Evolutionary conservation across 176 grass and related monocot species (phyloP).

Genomic region (Zoysia japonica): DNA sequence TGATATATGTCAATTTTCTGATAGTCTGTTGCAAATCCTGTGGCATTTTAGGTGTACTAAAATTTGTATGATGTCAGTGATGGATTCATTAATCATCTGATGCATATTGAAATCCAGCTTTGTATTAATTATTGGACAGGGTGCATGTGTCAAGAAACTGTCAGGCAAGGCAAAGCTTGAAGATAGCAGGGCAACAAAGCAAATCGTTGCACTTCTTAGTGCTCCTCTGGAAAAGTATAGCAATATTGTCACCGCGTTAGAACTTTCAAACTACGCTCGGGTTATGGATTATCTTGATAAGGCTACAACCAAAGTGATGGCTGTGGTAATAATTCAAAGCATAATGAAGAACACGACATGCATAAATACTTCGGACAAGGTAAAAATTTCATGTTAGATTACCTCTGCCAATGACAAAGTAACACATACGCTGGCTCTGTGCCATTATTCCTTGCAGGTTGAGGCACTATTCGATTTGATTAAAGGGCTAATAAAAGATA

Average conservation of each 20-base stretch:
- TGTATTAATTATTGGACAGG: slow-evolving; percentile 57
- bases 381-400: slow-evolving; percentile 47
- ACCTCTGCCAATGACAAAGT: background rate
- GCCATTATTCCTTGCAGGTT: slow-evolving; percentile 58
- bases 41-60: background rate
- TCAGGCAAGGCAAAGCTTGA: slow-evolving; percentile 90
- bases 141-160: slow-evolving; percentile 98
- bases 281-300: slow-evolving; percentile 99
- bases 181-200: slow-evolving; percentile 92
- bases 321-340: slow-evolving; percentile 96
- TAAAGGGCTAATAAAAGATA: slow-evolving; percentile 96
- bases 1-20: background rate
- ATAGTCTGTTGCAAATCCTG: slow-evolving; percentile 17
- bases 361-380: slow-evolving; percentile 92
- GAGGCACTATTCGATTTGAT: slow-evolving; percentile 90
- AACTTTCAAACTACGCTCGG: slow-evolving; percentile 96
- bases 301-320: slow-evolving; percentile 96
- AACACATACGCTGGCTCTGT: slow-evolving; percentile 14
- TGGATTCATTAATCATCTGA: background rate
- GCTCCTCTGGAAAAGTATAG: slow-evolving; percentile 98
- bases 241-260: slow-evolving; percentile 91
- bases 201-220: slow-evolving; percentile 98
- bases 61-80: background rate
- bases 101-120: slow-evolving; percentile 30
- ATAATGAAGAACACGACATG: slow-evolving; percentile 97